These are phyloP conservation scores for Auriculariales sp. DNA, from an alignment of 768 basidiomycete species.

Conservation along the genomic window DNA sequence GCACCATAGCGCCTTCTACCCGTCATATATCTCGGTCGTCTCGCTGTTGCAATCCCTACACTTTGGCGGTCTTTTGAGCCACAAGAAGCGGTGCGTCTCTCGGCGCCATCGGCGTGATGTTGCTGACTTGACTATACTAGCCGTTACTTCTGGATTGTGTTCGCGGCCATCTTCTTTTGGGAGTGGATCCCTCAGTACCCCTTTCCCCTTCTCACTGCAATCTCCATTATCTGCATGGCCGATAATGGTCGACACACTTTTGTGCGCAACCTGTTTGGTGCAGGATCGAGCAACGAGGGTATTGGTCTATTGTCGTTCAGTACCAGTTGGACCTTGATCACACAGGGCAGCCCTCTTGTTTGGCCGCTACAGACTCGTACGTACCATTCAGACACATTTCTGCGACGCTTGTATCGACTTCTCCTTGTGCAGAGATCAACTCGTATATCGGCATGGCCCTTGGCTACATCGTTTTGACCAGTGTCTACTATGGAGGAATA, in stretches of 20 bases:
- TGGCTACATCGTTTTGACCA: slow-evolving; percentile 29
- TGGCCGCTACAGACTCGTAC: slow-evolving; percentile 42
- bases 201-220: slow-evolving; percentile 30
- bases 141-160: slow-evolving; percentile 38
- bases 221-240: slow-evolving; percentile 32
- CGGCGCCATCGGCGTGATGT: neutral
- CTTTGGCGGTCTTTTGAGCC: slow-evolving; percentile 33
- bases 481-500: slow-evolving; percentile 27
- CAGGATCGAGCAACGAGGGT: slow-evolving; percentile 37
- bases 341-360: slow-evolving; percentile 36
- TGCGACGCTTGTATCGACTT: neutral
- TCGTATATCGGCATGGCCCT: slow-evolving; percentile 35
- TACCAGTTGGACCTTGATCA: slow-evolving; percentile 38
- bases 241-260: slow-evolving; percentile 31
- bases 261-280: slow-evolving; percentile 26
- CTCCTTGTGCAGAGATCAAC: slow-evolving; percentile 21
- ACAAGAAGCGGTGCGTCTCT: slow-evolving; percentile 23
- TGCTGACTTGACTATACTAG: neutral
- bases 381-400: slow-evolving; percentile 9
- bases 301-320: slow-evolving; percentile 33
- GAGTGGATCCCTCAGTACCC: slow-evolving; percentile 26
- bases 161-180: slow-evolving; percentile 33
- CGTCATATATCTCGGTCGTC: slow-evolving; percentile 35
- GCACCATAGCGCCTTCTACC: slow-evolving; percentile 29
- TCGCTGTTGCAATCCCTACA: slow-evolving; percentile 39